phyloP scores from a whole-genome alignment of 192 early-diverging fungal genomes.

The Backusella parvicylindrica region DNA sequence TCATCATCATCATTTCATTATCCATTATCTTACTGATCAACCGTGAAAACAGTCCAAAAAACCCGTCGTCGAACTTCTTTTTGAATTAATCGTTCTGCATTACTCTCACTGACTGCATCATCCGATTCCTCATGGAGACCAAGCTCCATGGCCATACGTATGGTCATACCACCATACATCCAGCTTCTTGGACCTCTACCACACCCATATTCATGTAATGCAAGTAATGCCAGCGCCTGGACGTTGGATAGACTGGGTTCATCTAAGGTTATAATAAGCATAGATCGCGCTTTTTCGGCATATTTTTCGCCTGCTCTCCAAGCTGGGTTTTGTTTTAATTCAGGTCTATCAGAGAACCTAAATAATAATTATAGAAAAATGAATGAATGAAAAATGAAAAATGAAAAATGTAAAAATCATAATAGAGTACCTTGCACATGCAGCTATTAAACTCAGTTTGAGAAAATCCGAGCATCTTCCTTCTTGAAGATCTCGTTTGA shows the following conservation, averaged over 20 bases:
- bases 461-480: constrained; percentile 43
- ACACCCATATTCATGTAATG: constrained; percentile 49
- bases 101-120: background rate
- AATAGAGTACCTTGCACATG: constrained; percentile 33
- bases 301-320: constrained; percentile 52
- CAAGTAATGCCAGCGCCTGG: constrained; percentile 46
- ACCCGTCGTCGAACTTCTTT: constrained; percentile 45
- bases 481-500: constrained; percentile 40
- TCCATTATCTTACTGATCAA: constrained; percentile 40
- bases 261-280: constrained; percentile 41
- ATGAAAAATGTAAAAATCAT: background rate
- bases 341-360: constrained; percentile 46
- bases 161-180: constrained; percentile 52
- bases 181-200: constrained; percentile 51
- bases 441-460: constrained; percentile 41
- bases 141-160: constrained; percentile 48
- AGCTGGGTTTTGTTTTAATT: constrained; percentile 42
- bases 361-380: background rate
- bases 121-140: constrained; percentile 45
- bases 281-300: constrained; percentile 39
- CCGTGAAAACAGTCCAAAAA: constrained; percentile 48
- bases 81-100: constrained; percentile 39
- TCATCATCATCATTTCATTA: background rate
- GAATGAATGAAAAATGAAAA: background rate
- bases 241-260: constrained; percentile 42